Evolutionary conservation across 1,139 yeast genomes (phyloP), one percentile per base, ranked within the genome.

Genomic region (Scheffersomyces segobiensis): DNA sequence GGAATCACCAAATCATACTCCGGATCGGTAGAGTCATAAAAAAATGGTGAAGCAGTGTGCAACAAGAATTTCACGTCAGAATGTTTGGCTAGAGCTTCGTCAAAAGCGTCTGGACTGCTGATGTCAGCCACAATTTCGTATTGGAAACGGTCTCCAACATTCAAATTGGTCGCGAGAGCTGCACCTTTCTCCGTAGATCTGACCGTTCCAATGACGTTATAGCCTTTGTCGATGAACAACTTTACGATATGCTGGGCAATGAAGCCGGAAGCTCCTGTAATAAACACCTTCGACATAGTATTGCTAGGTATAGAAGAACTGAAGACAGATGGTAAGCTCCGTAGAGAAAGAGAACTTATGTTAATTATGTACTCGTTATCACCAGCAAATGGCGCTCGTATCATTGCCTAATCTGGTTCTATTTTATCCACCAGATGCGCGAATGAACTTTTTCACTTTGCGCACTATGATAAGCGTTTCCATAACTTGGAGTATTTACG

Each of bases 221-320:
- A 75, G 14, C 71, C 73, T 18, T 70, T 61, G 3, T 60, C 62
- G 26, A 77, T 54, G 42, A 78, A 69, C 17, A 61, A 60, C 57
- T 71, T 65, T 51, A 71, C 64, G 17, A 75, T 66, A 56, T 75
- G 75, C 56, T 71, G 73, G 21, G 82, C 82, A 54, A 79, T 74
- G 60, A 72, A 78, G 5, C 82, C 82, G 18, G 78, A 70, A n/a
- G 79, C 82, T 19, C 83, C 82, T 4, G 81, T 70, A 8, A 79
- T 73, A 56, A 76, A 73, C 17, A 76, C 75, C 17, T 53, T 57
- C 2, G 60, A n/a, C 61, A 60, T 56, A n/a, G 20, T 48, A 2
- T 32, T 17, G 17, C 42, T 14, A 32, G 17, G 12, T 32, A 14
- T 3, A 32, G 3, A 32, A 7, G 3, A 32, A 2, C 3, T 3